Base-by-base conservation (phyloP, 345 rosid species). In the Erysimum cheiranthoides region DNA sequence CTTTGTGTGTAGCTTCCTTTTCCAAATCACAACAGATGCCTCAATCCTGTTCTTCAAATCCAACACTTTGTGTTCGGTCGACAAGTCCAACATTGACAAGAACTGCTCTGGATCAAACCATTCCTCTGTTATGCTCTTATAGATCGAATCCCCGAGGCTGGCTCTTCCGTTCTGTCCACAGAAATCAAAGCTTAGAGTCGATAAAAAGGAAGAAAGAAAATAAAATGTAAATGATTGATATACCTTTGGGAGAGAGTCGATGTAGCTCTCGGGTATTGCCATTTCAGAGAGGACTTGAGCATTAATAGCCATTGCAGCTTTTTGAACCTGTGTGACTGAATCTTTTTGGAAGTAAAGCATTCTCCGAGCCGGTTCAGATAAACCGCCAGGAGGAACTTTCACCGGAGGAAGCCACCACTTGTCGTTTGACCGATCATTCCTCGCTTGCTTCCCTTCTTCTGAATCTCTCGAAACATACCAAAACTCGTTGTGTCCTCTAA, bases 241-340 rank as follows among this genome's bases (percentile, higher is more conserved):
- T 43, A 89, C 97, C 97, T 88, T 95, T 2, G 99, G 99, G 63
- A 95, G 99, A 73, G 90, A 82, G 49, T 95, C 98, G 0, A 87
- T 86, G 84, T 92, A 95, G 85, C 84, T 90, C 74, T 92, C 97
- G 0, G 99, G 99, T 63, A 92, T 76, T 30, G 71, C 81, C 92
- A 95, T 95, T 83, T 92, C 99, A 3, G 98, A 87, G n/a, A 95
- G 78, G 30, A 95, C 96, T 75, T 83, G 91, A 57, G 99, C 98
- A 75, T 95, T 95, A 18, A 92, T 95, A 6, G 98, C 94, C 94
- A 95, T 89, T 61, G 99, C 97, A 62, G 97, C 97, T 78, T 92
- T 95, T 16, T 90, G 91, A 3, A 92, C 98, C 51, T 95, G 99
- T 73, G 88, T 95, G n/a, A 95, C 96, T n/a, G 93, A 84, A 51